A percentile compares a stretch with the other conserved stretches of the same genome.
Evolutionary conservation across 2,329 filamentous ascomycete genomes (phyloP).

Genomic region (Colletotrichum cereale): DNA sequence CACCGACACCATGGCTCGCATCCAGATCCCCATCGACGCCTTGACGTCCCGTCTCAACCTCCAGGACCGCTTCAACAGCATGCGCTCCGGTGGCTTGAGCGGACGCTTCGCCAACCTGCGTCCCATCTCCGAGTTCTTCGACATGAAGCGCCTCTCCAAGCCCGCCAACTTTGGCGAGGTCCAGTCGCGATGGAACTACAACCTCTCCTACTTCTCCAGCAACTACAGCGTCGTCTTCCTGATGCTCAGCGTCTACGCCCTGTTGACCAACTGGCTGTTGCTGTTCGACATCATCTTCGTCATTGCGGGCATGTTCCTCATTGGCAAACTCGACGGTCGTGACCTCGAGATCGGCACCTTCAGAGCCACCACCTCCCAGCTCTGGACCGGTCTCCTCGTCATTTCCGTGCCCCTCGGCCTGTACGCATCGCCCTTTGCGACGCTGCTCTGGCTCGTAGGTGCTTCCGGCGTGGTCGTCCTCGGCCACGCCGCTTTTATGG

Average conservation of each 20-base stretch:
- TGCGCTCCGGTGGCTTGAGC: slow-evolving; percentile 82
- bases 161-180: slow-evolving; percentile 90
- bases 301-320: slow-evolving; percentile 87
- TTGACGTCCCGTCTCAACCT: slow-evolving; percentile 93
- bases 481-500: slow-evolving; percentile 94
- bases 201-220: slow-evolving; percentile 96
- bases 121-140: slow-evolving; percentile 92
- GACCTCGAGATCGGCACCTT: slow-evolving; percentile 89
- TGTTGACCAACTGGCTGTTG: slow-evolving; percentile 87
- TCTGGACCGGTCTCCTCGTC: slow-evolving; percentile 89
- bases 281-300: slow-evolving; percentile 95
- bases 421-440: slow-evolving; percentile 85
- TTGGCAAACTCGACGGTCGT: slow-evolving; percentile 88
- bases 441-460: slow-evolving; percentile 94
- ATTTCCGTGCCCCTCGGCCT: slow-evolving; percentile 87
- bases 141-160: slow-evolving; percentile 95
- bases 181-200: slow-evolving; percentile 96
- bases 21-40: slow-evolving; percentile 92
- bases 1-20: slow-evolving; percentile 76
- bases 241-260: slow-evolving; percentile 95
- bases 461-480: slow-evolving; percentile 94
- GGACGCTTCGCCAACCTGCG: slow-evolving; percentile 92
- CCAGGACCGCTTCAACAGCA: slow-evolving; percentile 83
- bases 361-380: slow-evolving; percentile 88
- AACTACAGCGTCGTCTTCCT: slow-evolving; percentile 96